These are phyloP conservation scores for Penicillium frequentans DNA, from an alignment of 2,329 filamentous ascomycete species.

Conservation along the genomic window DNA sequence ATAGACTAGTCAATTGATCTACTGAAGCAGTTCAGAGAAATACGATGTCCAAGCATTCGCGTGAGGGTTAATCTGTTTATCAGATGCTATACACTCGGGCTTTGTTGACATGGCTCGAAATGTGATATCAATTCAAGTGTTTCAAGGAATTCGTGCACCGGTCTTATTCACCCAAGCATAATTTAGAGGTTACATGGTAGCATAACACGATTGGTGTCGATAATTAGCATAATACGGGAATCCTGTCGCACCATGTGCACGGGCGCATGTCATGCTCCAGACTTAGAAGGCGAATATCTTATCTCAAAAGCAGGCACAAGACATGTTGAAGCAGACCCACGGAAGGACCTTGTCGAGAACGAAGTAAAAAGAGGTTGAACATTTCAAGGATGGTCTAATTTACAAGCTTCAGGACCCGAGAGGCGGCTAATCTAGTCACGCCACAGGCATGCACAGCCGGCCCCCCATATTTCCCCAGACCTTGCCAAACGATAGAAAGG, in stretches of 20 bases:
- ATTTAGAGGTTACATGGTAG: background rate
- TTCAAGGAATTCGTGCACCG: background rate
- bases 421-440: conserved; percentile 18
- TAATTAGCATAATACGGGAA: background rate
- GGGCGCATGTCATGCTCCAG: background rate
- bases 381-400: conserved; percentile 29
- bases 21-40: background rate
- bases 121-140: background rate
- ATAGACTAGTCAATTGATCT: background rate
- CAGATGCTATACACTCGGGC: background rate
- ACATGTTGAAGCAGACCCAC: background rate
- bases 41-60: background rate
- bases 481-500: conserved; percentile 25
- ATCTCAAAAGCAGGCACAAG: background rate
- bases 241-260: background rate
- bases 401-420: conserved; percentile 30
- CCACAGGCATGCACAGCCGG: conserved; percentile 24
- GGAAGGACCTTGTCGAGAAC: background rate
- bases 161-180: background rate
- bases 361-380: conserved; percentile 22
- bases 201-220: background rate
- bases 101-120: background rate
- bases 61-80: background rate
- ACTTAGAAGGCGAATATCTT: background rate
- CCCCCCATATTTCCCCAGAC: conserved; percentile 29